These are phyloP conservation scores for Gastrolobium bilobum DNA, from an alignment of 306 rosid species.

Conservation along the genomic window DNA sequence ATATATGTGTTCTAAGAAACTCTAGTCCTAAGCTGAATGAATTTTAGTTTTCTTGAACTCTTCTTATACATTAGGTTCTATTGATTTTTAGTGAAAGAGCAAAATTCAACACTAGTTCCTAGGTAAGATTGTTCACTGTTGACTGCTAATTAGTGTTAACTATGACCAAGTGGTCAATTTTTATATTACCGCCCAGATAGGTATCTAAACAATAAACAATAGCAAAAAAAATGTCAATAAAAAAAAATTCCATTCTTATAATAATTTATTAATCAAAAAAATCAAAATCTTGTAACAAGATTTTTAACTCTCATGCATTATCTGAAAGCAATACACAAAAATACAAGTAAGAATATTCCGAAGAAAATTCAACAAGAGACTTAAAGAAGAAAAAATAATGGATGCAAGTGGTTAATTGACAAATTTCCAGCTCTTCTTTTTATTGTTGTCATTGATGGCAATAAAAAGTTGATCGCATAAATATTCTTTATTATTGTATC, in stretches of 20 bases:
- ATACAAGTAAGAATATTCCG: neutral
- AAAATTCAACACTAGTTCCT: no score
- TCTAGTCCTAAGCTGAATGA: no score
- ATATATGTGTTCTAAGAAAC: no score
- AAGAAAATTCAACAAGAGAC: neutral
- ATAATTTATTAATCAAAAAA: neutral
- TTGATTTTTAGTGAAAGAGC: no score
- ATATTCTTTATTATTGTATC: slow-evolving; percentile 9
- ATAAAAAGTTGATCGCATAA: slow-evolving; percentile 1
- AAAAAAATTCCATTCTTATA: neutral
- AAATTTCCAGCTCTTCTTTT: neutral
- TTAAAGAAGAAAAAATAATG: neutral
- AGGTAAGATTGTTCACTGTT: slow-evolving; percentile 38
- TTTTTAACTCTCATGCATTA: slow-evolving; percentile 31
- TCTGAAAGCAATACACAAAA: slow-evolving; percentile 13
- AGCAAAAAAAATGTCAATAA: neutral
- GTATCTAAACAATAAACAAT: neutral
- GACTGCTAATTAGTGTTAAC: slow-evolving; percentile 15
- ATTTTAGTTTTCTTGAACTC: no score
- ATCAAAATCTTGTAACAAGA: neutral
- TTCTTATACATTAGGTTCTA: no score
- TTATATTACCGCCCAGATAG: neutral
- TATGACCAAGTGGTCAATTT: slow-evolving; percentile 36
- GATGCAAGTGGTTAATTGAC: slow-evolving; percentile 5
- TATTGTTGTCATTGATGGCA: neutral